Evolutionary conservation across 2,329 filamentous ascomycete species (phyloP).

Genomic region (Westerdykella ornata): DNA sequence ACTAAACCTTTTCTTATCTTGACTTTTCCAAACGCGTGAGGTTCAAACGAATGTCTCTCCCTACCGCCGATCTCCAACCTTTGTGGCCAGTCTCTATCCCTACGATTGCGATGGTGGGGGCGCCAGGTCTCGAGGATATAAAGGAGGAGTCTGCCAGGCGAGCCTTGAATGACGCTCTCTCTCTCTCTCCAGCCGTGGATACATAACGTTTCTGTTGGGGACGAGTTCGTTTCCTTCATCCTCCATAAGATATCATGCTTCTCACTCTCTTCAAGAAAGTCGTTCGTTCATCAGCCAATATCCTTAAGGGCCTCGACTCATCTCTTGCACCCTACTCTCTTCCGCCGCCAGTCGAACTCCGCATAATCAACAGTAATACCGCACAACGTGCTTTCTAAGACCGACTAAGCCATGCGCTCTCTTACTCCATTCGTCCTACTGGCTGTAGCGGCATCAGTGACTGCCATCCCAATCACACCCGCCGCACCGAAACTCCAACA

Average conservation of each 20-base stretch:
- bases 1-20: no score
- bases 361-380: constrained; percentile 1
- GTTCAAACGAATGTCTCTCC: constrained; percentile 23
- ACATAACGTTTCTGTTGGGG: no score
- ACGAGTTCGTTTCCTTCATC: no score
- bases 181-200: no score
- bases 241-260: constrained; percentile 4
- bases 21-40: constrained; percentile 3
- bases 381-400: not conserved
- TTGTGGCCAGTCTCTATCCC: constrained; percentile 15
- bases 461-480: constrained; percentile 32
- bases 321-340: not conserved
- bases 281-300: constrained; percentile 8
- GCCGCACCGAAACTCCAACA: constrained; percentile 28
- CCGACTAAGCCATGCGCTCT: constrained; percentile 18
- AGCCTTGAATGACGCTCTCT: no score
- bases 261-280: constrained; percentile 11
- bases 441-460: constrained; percentile 20
- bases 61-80: constrained; percentile 24
- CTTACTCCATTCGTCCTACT: constrained; percentile 21
- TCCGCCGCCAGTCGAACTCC: not conserved
- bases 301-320: constrained; percentile 5
- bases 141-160: not conserved
- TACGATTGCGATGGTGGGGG: constrained; percentile 8
- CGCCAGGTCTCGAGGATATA: constrained; percentile 3